phyloP scores from a whole-genome alignment of 116 monocot genomes.

The Phalaenopsis hybrid region DNA sequence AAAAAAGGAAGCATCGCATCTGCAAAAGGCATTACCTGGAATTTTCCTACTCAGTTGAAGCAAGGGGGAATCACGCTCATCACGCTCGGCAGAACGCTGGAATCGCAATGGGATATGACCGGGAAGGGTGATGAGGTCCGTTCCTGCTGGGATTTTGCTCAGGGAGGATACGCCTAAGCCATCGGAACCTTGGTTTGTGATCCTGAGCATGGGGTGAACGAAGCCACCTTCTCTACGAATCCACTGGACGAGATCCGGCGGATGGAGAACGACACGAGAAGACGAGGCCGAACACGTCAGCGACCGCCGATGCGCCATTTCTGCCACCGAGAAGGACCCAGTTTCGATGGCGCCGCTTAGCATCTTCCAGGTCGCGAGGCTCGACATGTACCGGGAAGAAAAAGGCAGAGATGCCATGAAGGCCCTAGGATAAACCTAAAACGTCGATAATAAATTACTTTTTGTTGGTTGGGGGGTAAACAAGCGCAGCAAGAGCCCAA shows the following conservation, averaged over 20 bases:
- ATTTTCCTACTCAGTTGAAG: constrained; percentile 36
- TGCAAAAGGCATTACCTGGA: constrained; percentile 44
- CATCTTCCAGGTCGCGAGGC: constrained; percentile 23
- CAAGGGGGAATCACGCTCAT: constrained; percentile 31
- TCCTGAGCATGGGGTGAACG: constrained; percentile 67
- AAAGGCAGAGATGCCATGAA: background rate
- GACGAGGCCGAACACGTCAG: constrained; percentile 38
- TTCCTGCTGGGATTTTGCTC: constrained; percentile 38
- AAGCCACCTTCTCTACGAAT: constrained; percentile 72
- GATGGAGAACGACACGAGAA: constrained; percentile 41
- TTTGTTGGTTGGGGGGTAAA: background rate
- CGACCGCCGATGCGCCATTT: constrained; percentile 31
- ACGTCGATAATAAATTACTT: background rate
- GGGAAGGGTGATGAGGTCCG: constrained; percentile 73
- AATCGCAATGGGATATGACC: constrained; percentile 59
- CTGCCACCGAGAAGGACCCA: constrained; percentile 8
- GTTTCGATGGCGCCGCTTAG: constrained; percentile 21
- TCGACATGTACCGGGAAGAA: background rate
- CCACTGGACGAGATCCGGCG: constrained; percentile 81
- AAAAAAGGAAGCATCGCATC: background rate
- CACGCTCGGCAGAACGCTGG: constrained; percentile 17
- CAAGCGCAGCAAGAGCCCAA: too few species aligned
- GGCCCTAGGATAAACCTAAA: background rate
- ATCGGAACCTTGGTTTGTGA: constrained; percentile 25
- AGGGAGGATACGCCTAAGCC: constrained; percentile 54